Evolutionary conservation across 768 basidiomycete genomes (phyloP), one percentile per base, ranked within the genome.

Genomic region (Lyophyllum shimeji): DNA sequence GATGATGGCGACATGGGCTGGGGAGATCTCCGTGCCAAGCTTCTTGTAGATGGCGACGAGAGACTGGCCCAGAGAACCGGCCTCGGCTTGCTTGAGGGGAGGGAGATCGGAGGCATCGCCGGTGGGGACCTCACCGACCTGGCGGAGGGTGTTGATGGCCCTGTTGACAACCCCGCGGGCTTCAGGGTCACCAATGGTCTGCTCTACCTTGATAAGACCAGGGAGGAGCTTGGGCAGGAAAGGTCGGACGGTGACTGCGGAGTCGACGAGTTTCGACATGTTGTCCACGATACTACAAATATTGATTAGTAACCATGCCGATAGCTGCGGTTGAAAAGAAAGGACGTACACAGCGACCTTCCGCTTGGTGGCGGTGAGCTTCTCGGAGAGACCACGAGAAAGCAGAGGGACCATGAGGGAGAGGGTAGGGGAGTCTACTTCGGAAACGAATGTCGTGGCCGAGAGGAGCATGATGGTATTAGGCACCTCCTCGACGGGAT

Each of bases 401-500:
- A 98, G 79, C 18, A 98, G 87, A 68, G 95, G 95, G 57, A 95
- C 95, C 93, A 98, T 97, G 63, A 98, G 86, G 65, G 95, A 97
- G 63, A 98, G 89, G 63, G 95, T 97, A 54, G 95, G 83, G 48
- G 95, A 94, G 67, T 97, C 95, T 76, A 98, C 95, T 82, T 98
- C 95, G 50, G 95, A 93, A 92, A 98, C 95, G 87, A 97, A 98
- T 74, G 95, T 98, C 75, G 95, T 98, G 56, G 95, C 86, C 75
- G 95, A 94, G 76, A 97, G 93, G 77, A 96, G 90, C 60, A 83
- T 82, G 67, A 98, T 92, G 68, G 95, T 97, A 66, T 86, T 89
- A 67, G 95, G 91, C 56, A 98, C 95, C 86, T 99, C 97, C 81
- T 99, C 96, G 62, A 97, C 94, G 66, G 97, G 97, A 83, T 99